Conservation (phyloP, 495 filamentous ascomycete species). For the Penicillium simplicissimum region DNA sequence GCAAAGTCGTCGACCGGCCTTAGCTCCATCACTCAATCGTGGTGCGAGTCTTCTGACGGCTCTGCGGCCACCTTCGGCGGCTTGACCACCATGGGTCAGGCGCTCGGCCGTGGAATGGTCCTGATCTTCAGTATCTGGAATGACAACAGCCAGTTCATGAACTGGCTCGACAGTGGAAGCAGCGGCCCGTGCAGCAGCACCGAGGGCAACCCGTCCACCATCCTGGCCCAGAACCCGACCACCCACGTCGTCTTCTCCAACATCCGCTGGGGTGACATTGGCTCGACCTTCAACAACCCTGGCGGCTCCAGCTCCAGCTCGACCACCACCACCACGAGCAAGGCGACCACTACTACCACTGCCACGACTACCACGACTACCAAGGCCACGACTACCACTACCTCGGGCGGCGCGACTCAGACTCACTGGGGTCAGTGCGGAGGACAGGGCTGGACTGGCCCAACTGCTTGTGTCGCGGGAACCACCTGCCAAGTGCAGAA, state of each 20-base stretch:
- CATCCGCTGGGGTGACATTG: conserved; percentile 2
- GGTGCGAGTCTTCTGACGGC: background rate
- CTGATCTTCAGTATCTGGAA: conserved; percentile 4
- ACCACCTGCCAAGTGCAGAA: conserved; percentile 1
- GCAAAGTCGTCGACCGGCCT: conserved; percentile 52
- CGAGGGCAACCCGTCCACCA: background rate
- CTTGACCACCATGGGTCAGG: conserved; percentile 2
- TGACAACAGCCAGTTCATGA: background rate
- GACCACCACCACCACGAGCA: background rate
- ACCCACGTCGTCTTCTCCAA: conserved; percentile 3
- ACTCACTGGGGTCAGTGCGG: conserved; percentile 5
- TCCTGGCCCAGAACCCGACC: background rate
- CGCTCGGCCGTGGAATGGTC: conserved; percentile 3
- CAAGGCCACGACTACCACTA: background rate
- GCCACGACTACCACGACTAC: background rate
- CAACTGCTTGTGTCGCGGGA: background rate
- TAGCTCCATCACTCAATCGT: conserved; percentile 53
- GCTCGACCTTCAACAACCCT: background rate
- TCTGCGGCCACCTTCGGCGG: background rate
- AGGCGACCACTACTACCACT: background rate
- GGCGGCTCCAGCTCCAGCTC: background rate
- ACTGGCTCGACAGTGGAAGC: conserved; percentile 4
- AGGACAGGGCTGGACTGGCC: conserved; percentile 1
- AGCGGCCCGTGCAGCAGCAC: conserved; percentile 2
- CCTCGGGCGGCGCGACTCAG: background rate